These are phyloP conservation scores for Agaricus subrufescens DNA, from an alignment of 768 basidiomycete genomes.

Conservation along the genomic window DNA sequence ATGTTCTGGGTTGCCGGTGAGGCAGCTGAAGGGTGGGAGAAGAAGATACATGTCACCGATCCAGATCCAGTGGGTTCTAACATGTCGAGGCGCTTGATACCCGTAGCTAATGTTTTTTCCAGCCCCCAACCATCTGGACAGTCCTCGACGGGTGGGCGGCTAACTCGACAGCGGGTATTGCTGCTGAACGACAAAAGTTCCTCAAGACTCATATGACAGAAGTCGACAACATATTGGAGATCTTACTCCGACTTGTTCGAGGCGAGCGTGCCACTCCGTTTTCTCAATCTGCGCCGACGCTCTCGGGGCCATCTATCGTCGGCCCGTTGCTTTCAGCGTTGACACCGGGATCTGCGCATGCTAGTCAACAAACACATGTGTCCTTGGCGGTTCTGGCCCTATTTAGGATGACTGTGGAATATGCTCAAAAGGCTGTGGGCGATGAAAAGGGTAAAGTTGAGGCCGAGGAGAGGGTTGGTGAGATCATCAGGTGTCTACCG, in stretches of 20 bases:
- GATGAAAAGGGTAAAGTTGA: conserved; percentile 61
- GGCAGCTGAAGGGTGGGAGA: conserved; percentile 89
- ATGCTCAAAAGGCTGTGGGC: conserved; percentile 65
- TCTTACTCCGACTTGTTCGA: conserved; percentile 85
- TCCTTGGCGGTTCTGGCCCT: conserved; percentile 91
- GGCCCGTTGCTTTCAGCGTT: conserved; percentile 71
- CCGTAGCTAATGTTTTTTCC: conserved; percentile 6
- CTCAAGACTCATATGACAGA: conserved; percentile 83
- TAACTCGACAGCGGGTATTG: conserved; percentile 75
- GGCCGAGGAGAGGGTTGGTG: conserved; percentile 73
- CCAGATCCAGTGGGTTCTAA: conserved; percentile 81
- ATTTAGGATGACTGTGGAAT: conserved; percentile 80
- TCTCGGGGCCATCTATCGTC: conserved; percentile 57
- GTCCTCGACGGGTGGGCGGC: conserved; percentile 86
- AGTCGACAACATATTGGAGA: conserved; percentile 87
- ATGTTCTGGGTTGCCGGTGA: conserved; percentile 86
- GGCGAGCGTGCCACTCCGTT: conserved; percentile 79
- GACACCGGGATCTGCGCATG: conserved; percentile 73
- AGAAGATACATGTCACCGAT: conserved; percentile 87
- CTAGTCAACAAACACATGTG: conserved; percentile 89
- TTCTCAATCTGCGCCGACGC: conserved; percentile 55
- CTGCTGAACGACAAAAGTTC: conserved; percentile 81
- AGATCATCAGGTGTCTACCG: conserved; percentile 88
- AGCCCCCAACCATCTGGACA: conserved; percentile 92
- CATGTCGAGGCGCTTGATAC: background rate